Conservation (phyloP, 2,329 filamentous ascomycete genomes). For the Thielaviopsis ethacetica region DNA sequence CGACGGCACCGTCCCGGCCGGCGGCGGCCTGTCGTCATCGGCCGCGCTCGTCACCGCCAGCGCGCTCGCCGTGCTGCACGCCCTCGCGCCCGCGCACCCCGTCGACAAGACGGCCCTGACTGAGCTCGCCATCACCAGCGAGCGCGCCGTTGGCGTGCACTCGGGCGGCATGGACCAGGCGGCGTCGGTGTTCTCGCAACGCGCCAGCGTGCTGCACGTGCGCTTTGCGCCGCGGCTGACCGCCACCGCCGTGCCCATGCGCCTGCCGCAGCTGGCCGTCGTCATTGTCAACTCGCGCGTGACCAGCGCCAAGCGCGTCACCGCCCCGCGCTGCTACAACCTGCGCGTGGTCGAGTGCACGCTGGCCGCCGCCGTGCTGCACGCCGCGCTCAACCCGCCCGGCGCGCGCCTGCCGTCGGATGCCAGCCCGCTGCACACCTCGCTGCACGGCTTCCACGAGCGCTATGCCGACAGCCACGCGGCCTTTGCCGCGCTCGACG, state of each 20-base stretch:
- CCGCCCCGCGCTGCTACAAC: conserved; percentile 89
- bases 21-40: conserved; percentile 83
- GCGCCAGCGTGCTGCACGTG: conserved; percentile 76
- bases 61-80: conserved; percentile 72
- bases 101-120: conserved; percentile 87
- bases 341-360: conserved; percentile 91
- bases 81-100: conserved; percentile 50
- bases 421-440: conserved; percentile 65
- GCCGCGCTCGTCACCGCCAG: conserved; percentile 87
- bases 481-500: conserved; percentile 19
- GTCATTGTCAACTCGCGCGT: conserved; percentile 91
- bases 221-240: conserved; percentile 69
- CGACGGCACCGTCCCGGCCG: conserved; percentile 81
- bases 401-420: conserved; percentile 54
- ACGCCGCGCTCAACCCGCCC: conserved; percentile 38
- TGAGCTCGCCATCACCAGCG: conserved; percentile 85
- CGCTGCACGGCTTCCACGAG: conserved; percentile 74
- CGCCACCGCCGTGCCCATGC: conserved; percentile 66
- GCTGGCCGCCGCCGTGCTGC: conserved; percentile 58
- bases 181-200: conserved; percentile 82
- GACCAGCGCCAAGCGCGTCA: conserved; percentile 84
- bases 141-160: conserved; percentile 88
- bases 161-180: conserved; percentile 97
- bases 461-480: conserved; percentile 48
- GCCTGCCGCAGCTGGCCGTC: conserved; percentile 55